Evolutionary conservation across 495 filamentous ascomycete species (phyloP).

Genomic region (Aspergillus homomorphus): DNA sequence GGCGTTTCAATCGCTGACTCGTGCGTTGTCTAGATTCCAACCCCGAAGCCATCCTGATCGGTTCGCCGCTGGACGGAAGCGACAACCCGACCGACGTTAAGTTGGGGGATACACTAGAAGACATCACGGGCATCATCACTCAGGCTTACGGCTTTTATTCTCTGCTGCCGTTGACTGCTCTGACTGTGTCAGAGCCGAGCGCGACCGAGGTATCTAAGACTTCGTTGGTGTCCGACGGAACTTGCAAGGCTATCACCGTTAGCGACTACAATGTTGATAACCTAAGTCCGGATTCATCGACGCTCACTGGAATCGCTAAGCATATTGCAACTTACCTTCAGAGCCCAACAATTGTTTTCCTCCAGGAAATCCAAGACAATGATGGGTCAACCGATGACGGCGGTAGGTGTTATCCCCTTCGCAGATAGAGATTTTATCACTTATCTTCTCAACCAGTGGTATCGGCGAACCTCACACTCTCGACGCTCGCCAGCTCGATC

Average conservation of each 20-base stretch:
- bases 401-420: constrained; percentile 21
- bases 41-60: constrained; percentile 60
- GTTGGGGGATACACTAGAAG: constrained; percentile 53
- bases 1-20: constrained; percentile 9
- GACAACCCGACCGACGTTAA: constrained; percentile 50
- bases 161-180: constrained; percentile 53
- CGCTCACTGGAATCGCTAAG: constrained; percentile 45
- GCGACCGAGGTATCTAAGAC: constrained; percentile 35
- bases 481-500: constrained; percentile 13
- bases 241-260: constrained; percentile 51
- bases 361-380: constrained; percentile 63
- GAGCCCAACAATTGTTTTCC: constrained; percentile 51
- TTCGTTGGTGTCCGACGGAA: constrained; percentile 38
- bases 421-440: background rate
- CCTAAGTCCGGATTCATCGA: constrained; percentile 43
- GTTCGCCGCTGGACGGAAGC: constrained; percentile 55
- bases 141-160: constrained; percentile 58
- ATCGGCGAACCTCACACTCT: constrained; percentile 40
- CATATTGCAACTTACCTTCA: constrained; percentile 55
- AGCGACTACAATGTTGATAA: constrained; percentile 63
- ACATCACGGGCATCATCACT: constrained; percentile 57
- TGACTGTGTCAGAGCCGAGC: constrained; percentile 37
- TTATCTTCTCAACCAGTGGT: constrained; percentile 2
- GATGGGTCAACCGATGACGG: constrained; percentile 50
- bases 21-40: constrained; percentile 46